These are phyloP conservation scores for Debaryomyces sp. DNA, from an alignment of 1,139 yeast genomes.

Conservation along the genomic window DNA sequence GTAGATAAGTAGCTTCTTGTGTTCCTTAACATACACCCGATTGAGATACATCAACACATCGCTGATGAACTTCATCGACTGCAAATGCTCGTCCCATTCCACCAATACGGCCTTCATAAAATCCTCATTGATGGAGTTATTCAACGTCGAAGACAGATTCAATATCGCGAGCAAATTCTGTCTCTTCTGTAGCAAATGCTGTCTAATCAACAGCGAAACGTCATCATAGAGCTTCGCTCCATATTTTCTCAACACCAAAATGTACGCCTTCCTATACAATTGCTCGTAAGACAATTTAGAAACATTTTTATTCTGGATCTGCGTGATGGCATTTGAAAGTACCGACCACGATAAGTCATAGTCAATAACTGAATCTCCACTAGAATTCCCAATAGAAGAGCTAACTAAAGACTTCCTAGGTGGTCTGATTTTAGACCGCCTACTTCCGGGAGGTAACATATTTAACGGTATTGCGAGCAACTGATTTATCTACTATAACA, in stretches of 20 bases:
- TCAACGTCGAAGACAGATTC: slow-evolving; percentile 11
- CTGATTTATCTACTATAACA: neutral
- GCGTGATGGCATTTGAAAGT: slow-evolving; percentile 72
- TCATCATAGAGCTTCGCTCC: slow-evolving; percentile 72
- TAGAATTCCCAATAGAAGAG: slow-evolving; percentile 19
- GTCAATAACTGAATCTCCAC: slow-evolving; percentile 44
- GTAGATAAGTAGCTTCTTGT: slow-evolving; percentile 65
- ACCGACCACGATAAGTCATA: slow-evolving; percentile 72
- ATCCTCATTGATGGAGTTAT: slow-evolving; percentile 22
- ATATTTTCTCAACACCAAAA: slow-evolving; percentile 71
- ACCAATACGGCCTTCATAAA: slow-evolving; percentile 50
- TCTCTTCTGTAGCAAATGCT: slow-evolving; percentile 48
- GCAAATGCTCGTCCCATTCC: slow-evolving; percentile 77
- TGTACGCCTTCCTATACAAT: slow-evolving; percentile 80
- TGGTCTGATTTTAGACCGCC: slow-evolving; percentile 70
- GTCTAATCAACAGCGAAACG: slow-evolving; percentile 53
- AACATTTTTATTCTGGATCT: slow-evolving; percentile 76
- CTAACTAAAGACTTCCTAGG: slow-evolving; percentile 58
- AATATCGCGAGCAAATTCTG: slow-evolving; percentile 21
- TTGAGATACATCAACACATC: slow-evolving; percentile 88
- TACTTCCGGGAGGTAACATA: slow-evolving; percentile 45
- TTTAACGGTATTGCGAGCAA: neutral
- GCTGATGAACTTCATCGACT: slow-evolving; percentile 77
- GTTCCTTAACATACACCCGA: slow-evolving; percentile 80
- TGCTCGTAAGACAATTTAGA: slow-evolving; percentile 81